These are phyloP conservation scores for Tolypocladium nubicola DNA, from an alignment of 2,329 filamentous ascomycete species.

Conservation along the genomic window DNA sequence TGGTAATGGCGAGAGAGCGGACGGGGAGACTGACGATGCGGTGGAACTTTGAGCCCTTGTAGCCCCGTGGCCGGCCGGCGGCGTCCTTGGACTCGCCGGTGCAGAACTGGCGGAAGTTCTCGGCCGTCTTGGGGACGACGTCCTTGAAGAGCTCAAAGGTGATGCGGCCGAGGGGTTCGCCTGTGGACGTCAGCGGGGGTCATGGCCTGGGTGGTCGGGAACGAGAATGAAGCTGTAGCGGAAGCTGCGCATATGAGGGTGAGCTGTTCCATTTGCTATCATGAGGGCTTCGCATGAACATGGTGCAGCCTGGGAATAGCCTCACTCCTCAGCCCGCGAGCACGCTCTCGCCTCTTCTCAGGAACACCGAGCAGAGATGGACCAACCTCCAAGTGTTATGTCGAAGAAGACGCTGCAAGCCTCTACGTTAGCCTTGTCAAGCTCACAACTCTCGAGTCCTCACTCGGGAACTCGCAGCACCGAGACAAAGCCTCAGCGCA, in stretches of 20 bases:
- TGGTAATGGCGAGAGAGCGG: not conserved
- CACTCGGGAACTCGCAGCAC: not conserved
- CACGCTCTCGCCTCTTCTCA: not conserved
- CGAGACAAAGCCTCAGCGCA: no score
- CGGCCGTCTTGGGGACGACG: conserved; percentile 75
- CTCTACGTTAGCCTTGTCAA: not conserved
- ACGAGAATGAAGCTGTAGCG: not conserved
- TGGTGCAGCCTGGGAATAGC: not conserved
- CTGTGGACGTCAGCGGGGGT: conserved; percentile 28
- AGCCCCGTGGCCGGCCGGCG: conserved; percentile 73
- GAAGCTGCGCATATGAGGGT: not conserved
- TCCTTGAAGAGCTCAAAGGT: conserved; percentile 87
- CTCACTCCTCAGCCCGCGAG: not conserved
- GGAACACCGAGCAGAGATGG: not conserved
- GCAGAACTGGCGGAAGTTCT: conserved; percentile 96
- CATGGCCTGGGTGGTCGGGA: not conserved
- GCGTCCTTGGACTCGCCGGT: conserved; percentile 82
- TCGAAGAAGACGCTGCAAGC: conserved; percentile 59
- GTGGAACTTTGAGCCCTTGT: conserved; percentile 92
- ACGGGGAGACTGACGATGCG: conserved; percentile 56
- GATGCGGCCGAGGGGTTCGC: conserved; percentile 75
- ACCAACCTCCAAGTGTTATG: conserved; percentile 65
- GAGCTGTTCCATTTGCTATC: not conserved
- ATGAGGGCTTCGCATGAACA: not conserved
- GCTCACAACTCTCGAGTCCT: not conserved